Base-by-base conservation (phyloP, 1,284 basidiomycete species). In the Marasmius oreades region DNA sequence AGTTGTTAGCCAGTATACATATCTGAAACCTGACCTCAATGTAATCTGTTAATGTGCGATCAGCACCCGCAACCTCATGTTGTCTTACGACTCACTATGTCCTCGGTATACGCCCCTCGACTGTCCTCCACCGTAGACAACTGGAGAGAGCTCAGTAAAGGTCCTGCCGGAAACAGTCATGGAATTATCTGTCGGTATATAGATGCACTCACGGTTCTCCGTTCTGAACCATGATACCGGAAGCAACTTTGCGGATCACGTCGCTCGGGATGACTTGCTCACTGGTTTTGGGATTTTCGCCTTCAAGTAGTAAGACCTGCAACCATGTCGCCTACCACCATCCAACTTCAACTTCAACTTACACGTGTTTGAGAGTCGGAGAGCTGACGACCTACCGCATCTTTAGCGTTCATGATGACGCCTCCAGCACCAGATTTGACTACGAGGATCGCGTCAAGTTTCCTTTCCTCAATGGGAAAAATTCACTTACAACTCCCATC, bases 221-320 rank as follows among this genome's bases (percentile, higher is more conserved):
- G 3, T 16, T 23, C 16, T 31, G 28, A 0, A 62, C 59, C 10
- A 63, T 59, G 33, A 66, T 57, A 10, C 62, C 63, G 16, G 60
- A 46, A 7, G 60, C 43, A 11, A 57, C 58, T 42, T 56, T 59
- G 3, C 47, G 50, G 7, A 64, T 50, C 8, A 61, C 61, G 8
- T 58, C 57, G 5, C 52, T 23, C n/a, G 63, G 64, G 56, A 65
- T 63, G 3, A 64, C 58, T 14, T 51, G 23, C n/a, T 57, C 53
- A 22, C 59, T 57, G 8, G 52, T 64, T 2, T 42, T 26, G 10
- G 64, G 62, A 46, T 62, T 58, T 20, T 48, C 51, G 8, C 64
- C 64, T 4, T 56, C 54, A 4, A 61, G 46, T 8, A 66, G 58
- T 5, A 66, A 56, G 2, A 58, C 52, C 52, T 63, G 61, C 12